phyloP scores from a whole-genome alignment of 2,329 filamentous ascomycete species.

The Erysiphe pulchra region DNA sequence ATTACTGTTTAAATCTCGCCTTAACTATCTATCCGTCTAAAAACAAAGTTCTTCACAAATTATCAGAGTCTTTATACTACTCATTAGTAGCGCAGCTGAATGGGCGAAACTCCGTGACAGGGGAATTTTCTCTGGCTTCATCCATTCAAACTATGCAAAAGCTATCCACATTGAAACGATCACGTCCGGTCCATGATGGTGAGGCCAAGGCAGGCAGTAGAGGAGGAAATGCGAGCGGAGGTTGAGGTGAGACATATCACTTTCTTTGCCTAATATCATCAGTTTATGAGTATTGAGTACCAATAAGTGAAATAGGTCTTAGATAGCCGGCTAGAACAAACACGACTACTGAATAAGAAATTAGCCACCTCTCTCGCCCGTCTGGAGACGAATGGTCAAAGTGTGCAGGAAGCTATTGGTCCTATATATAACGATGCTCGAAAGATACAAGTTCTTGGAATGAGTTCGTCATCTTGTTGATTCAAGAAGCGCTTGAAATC shows the following conservation, averaged over 20 bases:
- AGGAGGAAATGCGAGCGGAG: conserved; percentile 43
- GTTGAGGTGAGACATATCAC: conserved; percentile 21
- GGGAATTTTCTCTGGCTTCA: too few relatives aligned
- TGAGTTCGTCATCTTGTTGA: conserved; percentile 26
- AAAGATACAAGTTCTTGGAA: conserved; percentile 62
- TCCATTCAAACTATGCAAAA: too few relatives aligned
- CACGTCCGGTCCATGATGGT: background rate
- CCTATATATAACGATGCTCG: conserved; percentile 85
- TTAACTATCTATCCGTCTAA: too few relatives aligned
- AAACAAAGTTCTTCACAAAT: too few relatives aligned
- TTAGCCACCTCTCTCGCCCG: conserved; percentile 70
- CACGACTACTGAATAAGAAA: conserved; percentile 78
- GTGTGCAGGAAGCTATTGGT: conserved; percentile 73
- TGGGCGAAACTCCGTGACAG: too few relatives aligned
- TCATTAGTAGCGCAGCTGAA: too few relatives aligned
- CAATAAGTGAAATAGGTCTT: conserved; percentile 19
- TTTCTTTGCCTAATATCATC: background rate
- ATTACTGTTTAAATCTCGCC: too few relatives aligned
- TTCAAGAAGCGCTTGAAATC: background rate
- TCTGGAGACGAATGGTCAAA: conserved; percentile 69
- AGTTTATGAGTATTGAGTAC: background rate
- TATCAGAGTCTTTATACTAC: too few relatives aligned
- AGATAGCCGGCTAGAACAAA: conserved; percentile 63
- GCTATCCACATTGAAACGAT: too few relatives aligned
- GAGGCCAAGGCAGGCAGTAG: conserved; percentile 13